phyloP scores from a whole-genome alignment of 345 rosid species.

The Citrus reticulata region DNA sequence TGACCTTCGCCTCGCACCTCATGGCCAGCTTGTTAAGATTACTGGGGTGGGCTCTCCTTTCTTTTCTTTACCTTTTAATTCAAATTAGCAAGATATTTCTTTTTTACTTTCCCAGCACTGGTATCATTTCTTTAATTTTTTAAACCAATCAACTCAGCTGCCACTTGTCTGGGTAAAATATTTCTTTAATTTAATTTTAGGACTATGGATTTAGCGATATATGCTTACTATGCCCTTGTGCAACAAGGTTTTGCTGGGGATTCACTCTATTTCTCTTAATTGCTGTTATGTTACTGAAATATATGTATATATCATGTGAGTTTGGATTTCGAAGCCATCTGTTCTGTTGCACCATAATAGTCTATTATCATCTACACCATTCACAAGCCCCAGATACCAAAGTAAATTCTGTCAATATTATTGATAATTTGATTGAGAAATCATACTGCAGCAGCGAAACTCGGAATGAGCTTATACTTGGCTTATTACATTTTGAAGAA shows the following conservation, averaged over 20 bases:
- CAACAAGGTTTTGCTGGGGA: background rate
- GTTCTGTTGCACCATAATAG: no score
- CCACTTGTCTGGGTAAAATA: background rate
- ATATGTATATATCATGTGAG: background rate
- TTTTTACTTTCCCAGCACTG: no score
- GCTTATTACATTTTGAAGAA: background rate
- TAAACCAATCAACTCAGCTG: no score
- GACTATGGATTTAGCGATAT: background rate
- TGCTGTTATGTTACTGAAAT: no score
- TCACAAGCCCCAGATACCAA: background rate
- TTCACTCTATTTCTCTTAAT: no score
- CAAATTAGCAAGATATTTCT: no score
- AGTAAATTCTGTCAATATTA: background rate
- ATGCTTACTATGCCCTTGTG: no score
- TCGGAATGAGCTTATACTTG: background rate
- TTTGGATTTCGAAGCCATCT: background rate
- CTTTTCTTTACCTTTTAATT: no score
- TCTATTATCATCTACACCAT: background rate
- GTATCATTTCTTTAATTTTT: no score
- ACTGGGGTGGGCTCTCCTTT: slow-evolving; percentile 36
- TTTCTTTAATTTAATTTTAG: background rate
- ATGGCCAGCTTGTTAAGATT: slow-evolving; percentile 54
- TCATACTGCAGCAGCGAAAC: background rate
- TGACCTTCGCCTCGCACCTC: slow-evolving; percentile 37
- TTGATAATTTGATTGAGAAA: background rate